phyloP scores from a whole-genome alignment of 495 filamentous ascomycete species.

The Podospora australis region DNA sequence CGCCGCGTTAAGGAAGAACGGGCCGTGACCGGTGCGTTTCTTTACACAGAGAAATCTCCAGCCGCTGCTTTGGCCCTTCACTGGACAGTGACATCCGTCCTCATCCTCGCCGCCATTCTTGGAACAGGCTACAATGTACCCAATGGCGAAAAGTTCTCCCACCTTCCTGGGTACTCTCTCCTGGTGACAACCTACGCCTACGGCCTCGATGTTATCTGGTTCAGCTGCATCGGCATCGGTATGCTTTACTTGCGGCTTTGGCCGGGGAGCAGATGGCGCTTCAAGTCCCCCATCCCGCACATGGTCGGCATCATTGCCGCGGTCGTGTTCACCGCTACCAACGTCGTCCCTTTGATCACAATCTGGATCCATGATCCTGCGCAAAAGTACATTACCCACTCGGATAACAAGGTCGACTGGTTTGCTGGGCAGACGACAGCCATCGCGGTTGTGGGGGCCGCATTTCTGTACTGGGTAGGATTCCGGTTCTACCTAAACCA shows the following conservation, averaged over 20 bases:
- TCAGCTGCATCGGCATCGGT: conserved; percentile 12
- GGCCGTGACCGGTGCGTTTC: conserved; percentile 3
- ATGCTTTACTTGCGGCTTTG: conserved; percentile 14
- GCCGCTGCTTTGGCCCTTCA: conserved; percentile 16
- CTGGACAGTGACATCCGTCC: conserved; percentile 14
- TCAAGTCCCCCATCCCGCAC: conserved; percentile 16
- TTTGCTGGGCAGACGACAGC: conserved; percentile 10
- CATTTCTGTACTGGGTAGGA: conserved; percentile 10
- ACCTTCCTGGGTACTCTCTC: conserved; percentile 9
- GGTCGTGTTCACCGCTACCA: conserved; percentile 10
- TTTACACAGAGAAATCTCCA: conserved; percentile 10
- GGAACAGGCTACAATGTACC: not conserved
- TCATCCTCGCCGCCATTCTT: conserved; percentile 12
- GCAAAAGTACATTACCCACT: conserved; percentile 3
- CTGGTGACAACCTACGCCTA: conserved; percentile 11
- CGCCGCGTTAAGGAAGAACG: conserved; percentile 9
- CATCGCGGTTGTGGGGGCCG: conserved; percentile 5
- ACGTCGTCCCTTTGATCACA: conserved; percentile 10
- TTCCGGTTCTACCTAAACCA: conserved; percentile 15
- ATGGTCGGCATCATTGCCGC: conserved; percentile 9
- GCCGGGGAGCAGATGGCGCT: conserved; percentile 14
- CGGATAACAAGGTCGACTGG: conserved; percentile 9
- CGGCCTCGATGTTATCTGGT: conserved; percentile 18
- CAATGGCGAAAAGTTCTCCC: not conserved
- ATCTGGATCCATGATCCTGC: conserved; percentile 16